Percentiles rank a stretch among this genome's conserved stretches.
Evolutionary conservation across 208 protist genomes (phyloP).

Genomic region (Leptomonas seymouri): DNA sequence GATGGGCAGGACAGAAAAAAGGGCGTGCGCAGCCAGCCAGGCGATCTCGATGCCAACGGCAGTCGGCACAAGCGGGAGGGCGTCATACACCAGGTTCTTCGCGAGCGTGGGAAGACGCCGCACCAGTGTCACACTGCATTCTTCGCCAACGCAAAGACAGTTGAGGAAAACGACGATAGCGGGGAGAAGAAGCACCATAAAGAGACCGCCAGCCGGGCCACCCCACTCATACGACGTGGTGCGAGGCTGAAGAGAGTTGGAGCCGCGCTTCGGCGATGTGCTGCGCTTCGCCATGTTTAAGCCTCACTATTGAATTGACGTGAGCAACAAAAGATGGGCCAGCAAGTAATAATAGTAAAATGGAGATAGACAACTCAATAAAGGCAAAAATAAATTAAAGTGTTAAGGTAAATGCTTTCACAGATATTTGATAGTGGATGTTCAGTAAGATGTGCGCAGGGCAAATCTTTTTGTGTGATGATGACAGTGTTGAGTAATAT

Average conservation of each 20-base stretch:
- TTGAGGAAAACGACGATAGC: conserved; percentile 64
- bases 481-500: background rate
- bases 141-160: conserved; percentile 44
- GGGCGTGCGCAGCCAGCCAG: conserved; percentile 68
- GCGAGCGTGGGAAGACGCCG: conserved; percentile 31
- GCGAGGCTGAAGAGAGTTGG: conserved; percentile 53
- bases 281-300: conserved; percentile 19
- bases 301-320: background rate
- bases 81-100: conserved; percentile 13
- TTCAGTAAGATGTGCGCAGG: background rate
- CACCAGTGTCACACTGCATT: conserved; percentile 33
- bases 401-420: conserved; percentile 7
- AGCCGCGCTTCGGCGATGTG: background rate
- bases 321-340: too few relatives aligned
- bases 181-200: conserved; percentile 65
- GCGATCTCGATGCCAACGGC: conserved; percentile 60
- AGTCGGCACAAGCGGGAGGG: conserved; percentile 44
- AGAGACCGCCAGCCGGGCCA: conserved; percentile 58
- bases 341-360: background rate
- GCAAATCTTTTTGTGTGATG: background rate
- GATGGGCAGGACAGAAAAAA: conserved; percentile 75
- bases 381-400: background rate
- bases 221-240: conserved; percentile 80
- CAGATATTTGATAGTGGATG: conserved; percentile 12
- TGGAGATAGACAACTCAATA: background rate